Evolutionary conservation across 208 protist species (phyloP).

Genomic region (Crithidia brevicula): DNA sequence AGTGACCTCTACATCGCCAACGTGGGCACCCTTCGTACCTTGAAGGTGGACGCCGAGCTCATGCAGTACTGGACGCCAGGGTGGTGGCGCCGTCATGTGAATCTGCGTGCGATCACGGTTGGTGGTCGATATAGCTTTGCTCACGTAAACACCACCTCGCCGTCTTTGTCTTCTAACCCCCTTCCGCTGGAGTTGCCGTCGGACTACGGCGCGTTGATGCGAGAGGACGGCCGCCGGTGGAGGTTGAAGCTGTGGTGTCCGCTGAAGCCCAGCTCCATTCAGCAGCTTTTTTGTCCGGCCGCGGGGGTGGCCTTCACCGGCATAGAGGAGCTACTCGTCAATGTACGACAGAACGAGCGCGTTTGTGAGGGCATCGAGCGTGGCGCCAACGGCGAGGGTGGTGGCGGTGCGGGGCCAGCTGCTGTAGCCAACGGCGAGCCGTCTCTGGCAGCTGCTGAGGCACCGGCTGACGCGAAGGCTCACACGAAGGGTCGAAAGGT

Average conservation of each 20-base stretch:
- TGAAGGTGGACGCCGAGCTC: constrained; percentile 71
- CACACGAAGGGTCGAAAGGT: constrained; percentile 21
- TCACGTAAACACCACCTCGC: constrained; percentile 1
- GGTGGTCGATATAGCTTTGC: constrained; percentile 30
- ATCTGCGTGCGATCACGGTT: constrained; percentile 58
- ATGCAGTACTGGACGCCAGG: constrained; percentile 61
- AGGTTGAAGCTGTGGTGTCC: constrained; percentile 80
- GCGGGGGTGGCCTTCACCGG: constrained; percentile 26
- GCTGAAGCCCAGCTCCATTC: constrained; percentile 34
- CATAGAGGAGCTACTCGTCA: constrained; percentile 73
- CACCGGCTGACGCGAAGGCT: neutral
- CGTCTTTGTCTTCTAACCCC: neutral
- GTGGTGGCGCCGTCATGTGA: constrained; percentile 74
- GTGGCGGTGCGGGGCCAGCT: neutral
- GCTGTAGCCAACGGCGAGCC: too few species aligned
- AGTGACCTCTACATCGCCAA: constrained; percentile 73
- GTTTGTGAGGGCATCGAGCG: constrained; percentile 30
- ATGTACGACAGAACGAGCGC: constrained; percentile 46
- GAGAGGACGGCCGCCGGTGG: constrained; percentile 41
- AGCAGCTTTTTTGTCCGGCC: constrained; percentile 43
- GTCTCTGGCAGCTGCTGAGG: neutral
- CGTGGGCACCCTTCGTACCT: constrained; percentile 44
- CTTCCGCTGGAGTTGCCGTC: constrained; percentile 36
- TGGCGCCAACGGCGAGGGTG: neutral
- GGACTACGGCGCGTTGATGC: constrained; percentile 64